Conservation (phyloP, 345 rosid genomes). For the Hibiscus tridactylites region DNA sequence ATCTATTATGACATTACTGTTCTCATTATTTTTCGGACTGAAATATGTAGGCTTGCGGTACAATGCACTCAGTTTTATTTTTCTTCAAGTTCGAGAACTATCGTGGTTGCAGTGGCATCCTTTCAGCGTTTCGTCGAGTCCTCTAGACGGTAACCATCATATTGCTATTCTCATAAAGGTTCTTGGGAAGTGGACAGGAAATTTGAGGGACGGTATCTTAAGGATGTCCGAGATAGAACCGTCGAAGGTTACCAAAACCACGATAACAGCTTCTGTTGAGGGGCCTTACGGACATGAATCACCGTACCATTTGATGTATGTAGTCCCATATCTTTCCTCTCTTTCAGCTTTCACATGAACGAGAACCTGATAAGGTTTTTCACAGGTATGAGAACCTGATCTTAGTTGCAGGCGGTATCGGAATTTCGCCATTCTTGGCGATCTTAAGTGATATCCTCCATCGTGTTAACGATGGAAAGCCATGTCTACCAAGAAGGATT, state of each 20-base stretch:
- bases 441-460: constrained; percentile 72
- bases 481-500: constrained; percentile 60
- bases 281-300: constrained; percentile 49
- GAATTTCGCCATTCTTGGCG: constrained; percentile 84
- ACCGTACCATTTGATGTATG: constrained; percentile 59
- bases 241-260: constrained; percentile 11
- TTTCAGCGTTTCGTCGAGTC: constrained; percentile 91
- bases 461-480: constrained; percentile 50
- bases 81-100: constrained; percentile 72
- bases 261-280: constrained; percentile 69
- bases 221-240: constrained; percentile 27
- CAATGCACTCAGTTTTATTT: constrained; percentile 79
- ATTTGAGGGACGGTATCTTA: constrained; percentile 42
- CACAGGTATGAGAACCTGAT: constrained; percentile 73
- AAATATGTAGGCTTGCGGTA: constrained; percentile 45
- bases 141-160: constrained; percentile 62
- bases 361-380: not conserved
- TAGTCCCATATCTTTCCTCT: not conserved
- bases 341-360: not conserved
- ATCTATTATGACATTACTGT: not conserved
- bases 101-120: constrained; percentile 99
- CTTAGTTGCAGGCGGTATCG: constrained; percentile 90
- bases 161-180: constrained; percentile 71
- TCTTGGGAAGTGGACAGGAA: constrained; percentile 72
- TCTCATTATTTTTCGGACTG: not conserved